Evolutionary conservation across 208 protist genomes (phyloP), one percentile per base, ranked within the genome.

Genomic region (Acanthamoeba lenticulata): DNA sequence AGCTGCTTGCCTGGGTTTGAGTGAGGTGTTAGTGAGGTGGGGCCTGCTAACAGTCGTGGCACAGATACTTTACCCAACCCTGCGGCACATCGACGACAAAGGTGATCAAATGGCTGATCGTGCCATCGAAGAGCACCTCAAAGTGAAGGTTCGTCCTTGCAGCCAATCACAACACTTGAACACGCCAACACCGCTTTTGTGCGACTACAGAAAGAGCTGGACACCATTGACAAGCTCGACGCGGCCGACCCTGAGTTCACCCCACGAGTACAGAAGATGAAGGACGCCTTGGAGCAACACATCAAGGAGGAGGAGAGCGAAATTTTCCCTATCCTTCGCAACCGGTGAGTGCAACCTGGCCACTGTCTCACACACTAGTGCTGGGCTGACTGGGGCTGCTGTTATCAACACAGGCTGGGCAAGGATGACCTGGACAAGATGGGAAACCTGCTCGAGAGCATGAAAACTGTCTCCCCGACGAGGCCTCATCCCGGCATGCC

Each of bases 271-370:
- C 27, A 90, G 83, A 42, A 90, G 52, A 2, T 90, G 11, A 69
- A 19, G 3, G n/a, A 69, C 5, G 52, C 62, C 21, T 29, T 69
- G 0, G 52, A 69, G 2, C 2, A 67, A 9, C 83, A 90, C 32
- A 90, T 90, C 83, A 45, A 69, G 21, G 83, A 90, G 49, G 83
- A 90, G 83, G 83, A 90, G 38, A 15, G 24, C 9, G 83, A 90
- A 0, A 69, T 90, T 49, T 90, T 90, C 24, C 52, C 45, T 27
- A 29, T 67, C 34, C 52, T 90, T 9, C 1, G 11, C 1, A n/a
- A 60, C 17, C 62, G 19, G 74, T 85, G 7, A 13, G 74, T 74
- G 5, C 34, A 79, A 42, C 15, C 47, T 52, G 47, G 15, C 9
- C 15, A 52, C 47, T 52, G 47, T 19, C 47, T 52, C 5, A 52